Evolutionary conservation across 73 alveolate genomes (phyloP).

Genomic region (Effrenium voratum): DNA sequence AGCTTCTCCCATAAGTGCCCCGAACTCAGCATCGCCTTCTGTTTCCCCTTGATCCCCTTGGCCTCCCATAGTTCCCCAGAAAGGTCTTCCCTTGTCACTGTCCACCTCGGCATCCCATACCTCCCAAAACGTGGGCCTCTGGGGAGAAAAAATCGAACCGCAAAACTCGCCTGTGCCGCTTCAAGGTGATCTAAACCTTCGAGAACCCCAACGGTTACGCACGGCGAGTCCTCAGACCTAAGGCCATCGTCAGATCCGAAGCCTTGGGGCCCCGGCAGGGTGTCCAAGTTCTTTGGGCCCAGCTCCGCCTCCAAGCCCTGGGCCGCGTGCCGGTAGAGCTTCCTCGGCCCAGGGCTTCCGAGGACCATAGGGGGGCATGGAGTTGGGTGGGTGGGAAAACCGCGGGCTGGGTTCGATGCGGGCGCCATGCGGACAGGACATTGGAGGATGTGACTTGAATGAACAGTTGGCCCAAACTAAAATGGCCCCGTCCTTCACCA

Average conservation of each 20-base stretch:
- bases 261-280: conserved; percentile 51
- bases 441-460: no score
- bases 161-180: no score
- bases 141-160: no score
- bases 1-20: background rate
- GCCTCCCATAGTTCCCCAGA: background rate
- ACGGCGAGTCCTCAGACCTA: background rate
- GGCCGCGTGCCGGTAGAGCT: conserved; percentile 54
- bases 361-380: background rate
- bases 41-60: background rate
- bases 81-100: background rate
- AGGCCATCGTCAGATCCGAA: background rate
- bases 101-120: background rate
- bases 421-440: no score
- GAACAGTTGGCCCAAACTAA: no score
- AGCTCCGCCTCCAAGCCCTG: conserved; percentile 36
- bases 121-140: no score
- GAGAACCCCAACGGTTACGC: background rate
- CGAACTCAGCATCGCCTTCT: background rate
- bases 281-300: conserved; percentile 61
- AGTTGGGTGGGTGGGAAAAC: background rate
- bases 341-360: background rate
- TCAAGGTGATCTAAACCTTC: background rate
- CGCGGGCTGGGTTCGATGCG: background rate
- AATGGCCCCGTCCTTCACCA: no score